These are phyloP conservation scores for Beauveria asiatica DNA, from an alignment of 2,329 filamentous ascomycete genomes.

Conservation along the genomic window DNA sequence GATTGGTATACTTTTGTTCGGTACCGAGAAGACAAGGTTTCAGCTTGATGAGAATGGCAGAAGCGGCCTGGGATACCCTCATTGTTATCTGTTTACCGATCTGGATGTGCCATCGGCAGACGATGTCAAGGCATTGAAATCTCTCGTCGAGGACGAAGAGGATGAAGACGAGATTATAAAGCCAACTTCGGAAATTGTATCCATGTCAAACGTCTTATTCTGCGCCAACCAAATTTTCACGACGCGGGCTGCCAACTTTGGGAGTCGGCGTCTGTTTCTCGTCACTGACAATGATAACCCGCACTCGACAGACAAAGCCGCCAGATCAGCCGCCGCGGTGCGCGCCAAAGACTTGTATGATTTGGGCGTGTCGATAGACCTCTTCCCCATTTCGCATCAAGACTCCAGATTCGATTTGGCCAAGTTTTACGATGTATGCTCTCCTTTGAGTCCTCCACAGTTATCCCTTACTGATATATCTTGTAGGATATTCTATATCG, in stretches of 20 bases:
- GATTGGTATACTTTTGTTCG: constrained; percentile 92
- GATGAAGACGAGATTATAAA: constrained; percentile 60
- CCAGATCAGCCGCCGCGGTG: constrained; percentile 69
- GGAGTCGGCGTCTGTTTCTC: constrained; percentile 85
- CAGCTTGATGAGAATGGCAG: constrained; percentile 56
- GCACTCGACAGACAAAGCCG: constrained; percentile 61
- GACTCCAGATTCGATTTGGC: constrained; percentile 67
- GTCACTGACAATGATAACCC: constrained; percentile 93
- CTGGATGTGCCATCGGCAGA: constrained; percentile 79
- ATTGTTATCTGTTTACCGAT: constrained; percentile 87
- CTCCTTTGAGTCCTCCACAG: too few relatives aligned
- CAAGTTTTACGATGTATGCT: constrained; percentile 80
- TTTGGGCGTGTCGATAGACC: constrained; percentile 79
- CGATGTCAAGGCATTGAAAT: constrained; percentile 73
- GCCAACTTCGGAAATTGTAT: constrained; percentile 59
- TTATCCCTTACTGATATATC: not conserved
- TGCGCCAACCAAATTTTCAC: constrained; percentile 96
- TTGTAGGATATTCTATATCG: constrained; percentile 82
- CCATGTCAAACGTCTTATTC: constrained; percentile 86
- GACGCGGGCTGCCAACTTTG: constrained; percentile 88
- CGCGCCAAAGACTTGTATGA: constrained; percentile 94
- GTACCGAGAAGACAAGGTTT: constrained; percentile 77
- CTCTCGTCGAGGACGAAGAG: constrained; percentile 69
- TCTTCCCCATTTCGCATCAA: constrained; percentile 76
- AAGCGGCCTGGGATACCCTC: constrained; percentile 62